Evolutionary conservation across 1,284 basidiomycete genomes (phyloP).

Genomic region (Cutaneotrichosporon sp.): DNA sequence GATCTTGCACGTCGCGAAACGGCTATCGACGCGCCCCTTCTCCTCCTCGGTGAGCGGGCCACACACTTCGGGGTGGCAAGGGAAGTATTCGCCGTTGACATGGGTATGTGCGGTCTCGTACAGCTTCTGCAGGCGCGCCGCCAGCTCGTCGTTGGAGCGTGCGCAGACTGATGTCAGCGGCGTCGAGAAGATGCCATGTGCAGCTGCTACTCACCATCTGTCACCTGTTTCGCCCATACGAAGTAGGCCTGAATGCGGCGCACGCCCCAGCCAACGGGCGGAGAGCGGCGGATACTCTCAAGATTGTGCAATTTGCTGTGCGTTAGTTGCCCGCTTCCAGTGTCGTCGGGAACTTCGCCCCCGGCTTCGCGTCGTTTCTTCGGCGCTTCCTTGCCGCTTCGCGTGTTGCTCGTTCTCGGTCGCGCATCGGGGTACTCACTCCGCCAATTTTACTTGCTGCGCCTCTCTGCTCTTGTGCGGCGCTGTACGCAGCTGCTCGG

Average conservation of each 20-base stretch:
- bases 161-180: conserved; percentile 35
- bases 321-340: too few species aligned
- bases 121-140: conserved; percentile 34
- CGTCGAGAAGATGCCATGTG: too few species aligned
- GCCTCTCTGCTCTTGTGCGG: conserved; percentile 43
- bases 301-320: conserved; percentile 49
- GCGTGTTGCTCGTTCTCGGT: too few species aligned
- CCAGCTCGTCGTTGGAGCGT: conserved; percentile 40
- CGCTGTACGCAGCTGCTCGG: conserved; percentile 46
- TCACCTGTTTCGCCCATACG: conserved; percentile 50
- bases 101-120: conserved; percentile 45
- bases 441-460: conserved; percentile 49
- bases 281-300: conserved; percentile 42
- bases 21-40: conserved; percentile 37
- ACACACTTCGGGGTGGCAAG: conserved; percentile 43
- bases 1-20: conserved; percentile 27
- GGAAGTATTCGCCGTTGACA: conserved; percentile 39
- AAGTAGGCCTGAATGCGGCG: conserved; percentile 47
- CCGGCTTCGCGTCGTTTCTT: too few species aligned
- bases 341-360: too few species aligned
- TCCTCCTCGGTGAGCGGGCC: conserved; percentile 44
- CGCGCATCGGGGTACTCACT: conserved; percentile 39
- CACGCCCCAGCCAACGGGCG: conserved; percentile 45
- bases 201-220: conserved; percentile 30
- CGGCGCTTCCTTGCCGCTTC: too few species aligned